Conservation (phyloP, 2,329 filamentous ascomycete species). For the Byssoonygena ceratinophila region DNA sequence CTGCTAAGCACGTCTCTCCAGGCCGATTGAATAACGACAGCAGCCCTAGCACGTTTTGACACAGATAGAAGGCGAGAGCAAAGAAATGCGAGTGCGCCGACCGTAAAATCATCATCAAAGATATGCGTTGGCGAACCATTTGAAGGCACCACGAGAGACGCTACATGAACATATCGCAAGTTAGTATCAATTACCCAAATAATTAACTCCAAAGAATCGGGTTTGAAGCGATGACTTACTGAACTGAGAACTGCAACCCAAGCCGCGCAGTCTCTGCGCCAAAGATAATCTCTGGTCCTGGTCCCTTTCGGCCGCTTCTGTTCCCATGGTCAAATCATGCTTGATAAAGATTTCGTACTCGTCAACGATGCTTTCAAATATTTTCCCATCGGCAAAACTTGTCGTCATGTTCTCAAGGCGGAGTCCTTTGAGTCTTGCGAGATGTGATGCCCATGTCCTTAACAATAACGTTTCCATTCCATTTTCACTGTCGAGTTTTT, state of each 20-base stretch:
- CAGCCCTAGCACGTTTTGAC: constrained; percentile 41
- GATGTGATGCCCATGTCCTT: constrained; percentile 45
- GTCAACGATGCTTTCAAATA: constrained; percentile 47
- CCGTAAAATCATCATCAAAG: constrained; percentile 45
- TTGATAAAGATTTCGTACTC: constrained; percentile 43
- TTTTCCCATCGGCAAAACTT: constrained; percentile 45
- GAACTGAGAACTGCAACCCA: constrained; percentile 38
- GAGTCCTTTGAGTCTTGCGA: constrained; percentile 40
- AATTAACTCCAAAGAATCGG: too few relatives aligned
- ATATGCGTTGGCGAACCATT: constrained; percentile 25
- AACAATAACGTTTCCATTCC: constrained; percentile 36
- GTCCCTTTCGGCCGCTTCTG: neutral
- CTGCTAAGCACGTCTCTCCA: constrained; percentile 34
- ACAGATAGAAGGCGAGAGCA: constrained; percentile 48
- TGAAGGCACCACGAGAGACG: constrained; percentile 32
- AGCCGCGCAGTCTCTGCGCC: constrained; percentile 26
- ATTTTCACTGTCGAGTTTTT: neutral
- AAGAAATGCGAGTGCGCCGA: constrained; percentile 49
- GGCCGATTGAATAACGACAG: constrained; percentile 42
- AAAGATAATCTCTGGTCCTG: constrained; percentile 16
- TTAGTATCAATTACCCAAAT: too few relatives aligned
- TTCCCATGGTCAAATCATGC: constrained; percentile 1
- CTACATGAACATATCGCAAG: too few relatives aligned
- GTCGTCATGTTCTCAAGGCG: constrained; percentile 47
- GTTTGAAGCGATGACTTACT: constrained; percentile 25